Conservation (phyloP, 352 stramenopile species). For the Phytopythium sindhum region DNA sequence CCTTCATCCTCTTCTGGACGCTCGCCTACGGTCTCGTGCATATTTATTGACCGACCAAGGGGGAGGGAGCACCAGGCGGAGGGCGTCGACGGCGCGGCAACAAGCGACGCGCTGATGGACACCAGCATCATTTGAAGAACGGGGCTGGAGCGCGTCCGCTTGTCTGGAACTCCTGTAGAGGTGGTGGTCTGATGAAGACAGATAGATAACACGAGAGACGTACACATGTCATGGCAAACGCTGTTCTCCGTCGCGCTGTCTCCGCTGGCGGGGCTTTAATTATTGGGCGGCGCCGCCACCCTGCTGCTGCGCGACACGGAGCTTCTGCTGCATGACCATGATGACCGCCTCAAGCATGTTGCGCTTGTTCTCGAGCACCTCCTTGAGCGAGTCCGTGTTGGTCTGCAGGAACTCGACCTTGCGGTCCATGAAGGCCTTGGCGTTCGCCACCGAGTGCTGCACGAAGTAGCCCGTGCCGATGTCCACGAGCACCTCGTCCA, state of each 20-base stretch:
- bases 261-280: constrained; percentile 3
- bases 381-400: constrained; percentile 92
- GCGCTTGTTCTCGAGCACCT: constrained; percentile 77
- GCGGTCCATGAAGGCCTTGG: constrained; percentile 89
- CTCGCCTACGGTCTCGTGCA: constrained; percentile 85
- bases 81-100: no score
- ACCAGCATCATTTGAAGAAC: background rate
- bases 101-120: no score
- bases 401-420: constrained; percentile 91
- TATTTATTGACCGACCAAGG: constrained; percentile 76
- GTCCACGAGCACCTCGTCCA: constrained; percentile 90
- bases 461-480: constrained; percentile 95
- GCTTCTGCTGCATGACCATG: constrained; percentile 85
- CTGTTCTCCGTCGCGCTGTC: background rate
- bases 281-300: constrained; percentile 15
- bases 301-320: constrained; percentile 40
- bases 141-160: background rate
- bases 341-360: constrained; percentile 81
- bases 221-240: constrained; percentile 1
- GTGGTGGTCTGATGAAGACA: background rate
- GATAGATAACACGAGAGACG: background rate
- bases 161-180: background rate
- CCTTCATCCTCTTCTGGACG: constrained; percentile 89
- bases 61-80: background rate
- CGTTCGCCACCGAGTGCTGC: constrained; percentile 89